phyloP scores from a whole-genome alignment of 495 filamentous ascomycete species.

The Aspergillus nidulans region DNA sequence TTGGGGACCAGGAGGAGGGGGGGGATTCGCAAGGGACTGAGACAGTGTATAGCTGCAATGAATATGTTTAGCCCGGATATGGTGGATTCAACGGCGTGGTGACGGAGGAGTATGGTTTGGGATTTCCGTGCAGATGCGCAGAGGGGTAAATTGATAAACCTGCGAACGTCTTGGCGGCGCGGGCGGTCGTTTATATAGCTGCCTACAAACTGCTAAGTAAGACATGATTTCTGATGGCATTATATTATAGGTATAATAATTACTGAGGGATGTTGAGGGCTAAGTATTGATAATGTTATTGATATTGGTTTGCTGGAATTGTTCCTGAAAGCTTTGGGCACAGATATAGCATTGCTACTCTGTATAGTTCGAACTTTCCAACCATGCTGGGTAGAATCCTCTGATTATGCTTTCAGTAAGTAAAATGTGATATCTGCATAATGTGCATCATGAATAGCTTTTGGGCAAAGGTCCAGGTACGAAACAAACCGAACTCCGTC shows the following conservation, averaged over 20 bases:
- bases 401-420: slow-evolving; percentile 1
- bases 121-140: slow-evolving; percentile 1
- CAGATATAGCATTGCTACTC: neutral
- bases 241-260: too few species aligned
- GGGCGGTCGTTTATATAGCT: neutral
- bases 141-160: neutral
- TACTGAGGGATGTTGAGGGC: too few species aligned
- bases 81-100: neutral
- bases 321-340: neutral
- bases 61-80: neutral
- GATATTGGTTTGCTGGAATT: neutral
- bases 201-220: neutral
- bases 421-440: slow-evolving; percentile 2
- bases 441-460: slow-evolving; percentile 14
- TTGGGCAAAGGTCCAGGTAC: slow-evolving; percentile 15
- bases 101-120: neutral
- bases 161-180: neutral
- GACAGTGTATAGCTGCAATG: neutral
- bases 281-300: too few species aligned
- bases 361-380: neutral
- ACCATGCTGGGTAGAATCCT: neutral
- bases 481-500: slow-evolving; percentile 23
- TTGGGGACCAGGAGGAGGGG: too few species aligned
- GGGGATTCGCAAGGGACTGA: neutral
- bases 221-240: too few species aligned